phyloP scores from a whole-genome alignment of 257 asterid species.

The Voacanga thouarsii region DNA sequence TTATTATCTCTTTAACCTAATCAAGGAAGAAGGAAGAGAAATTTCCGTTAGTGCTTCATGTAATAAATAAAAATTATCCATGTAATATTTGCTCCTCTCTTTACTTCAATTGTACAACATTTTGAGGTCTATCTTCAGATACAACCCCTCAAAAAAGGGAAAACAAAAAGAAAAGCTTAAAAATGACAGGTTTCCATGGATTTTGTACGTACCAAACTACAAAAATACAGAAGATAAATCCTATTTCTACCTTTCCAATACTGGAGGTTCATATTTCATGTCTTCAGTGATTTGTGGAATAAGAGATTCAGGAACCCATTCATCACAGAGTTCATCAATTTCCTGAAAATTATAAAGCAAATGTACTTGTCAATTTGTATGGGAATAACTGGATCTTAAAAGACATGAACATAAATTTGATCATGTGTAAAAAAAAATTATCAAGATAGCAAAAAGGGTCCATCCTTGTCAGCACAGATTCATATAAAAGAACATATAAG shows the following conservation, averaged over 20 bases:
- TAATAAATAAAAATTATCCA: neutral
- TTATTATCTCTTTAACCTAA: neutral
- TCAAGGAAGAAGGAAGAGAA: neutral
- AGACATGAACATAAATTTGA: neutral
- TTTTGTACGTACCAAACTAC: neutral
- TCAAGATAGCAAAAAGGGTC: neutral
- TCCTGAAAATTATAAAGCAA: constrained; percentile 55
- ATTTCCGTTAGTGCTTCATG: neutral
- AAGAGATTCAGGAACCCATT: constrained; percentile 92
- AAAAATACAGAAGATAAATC: neutral
- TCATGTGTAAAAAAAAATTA: neutral
- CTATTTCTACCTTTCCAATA: constrained; percentile 63
- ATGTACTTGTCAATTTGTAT: constrained; percentile 8
- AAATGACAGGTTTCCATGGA: neutral
- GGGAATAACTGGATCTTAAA: constrained; percentile 3
- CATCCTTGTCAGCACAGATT: neutral
- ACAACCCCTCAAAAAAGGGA: neutral
- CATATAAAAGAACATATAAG: neutral
- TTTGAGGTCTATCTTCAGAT: neutral
- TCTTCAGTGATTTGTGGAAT: constrained; percentile 69
- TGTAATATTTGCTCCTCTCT: neutral
- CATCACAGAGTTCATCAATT: constrained; percentile 91
- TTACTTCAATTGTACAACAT: neutral
- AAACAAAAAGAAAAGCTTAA: neutral
- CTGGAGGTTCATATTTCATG: constrained; percentile 73